phyloP scores from a whole-genome alignment of 192 early-diverging fungal species.

The Phycomyces blakesleeanus region DNA sequence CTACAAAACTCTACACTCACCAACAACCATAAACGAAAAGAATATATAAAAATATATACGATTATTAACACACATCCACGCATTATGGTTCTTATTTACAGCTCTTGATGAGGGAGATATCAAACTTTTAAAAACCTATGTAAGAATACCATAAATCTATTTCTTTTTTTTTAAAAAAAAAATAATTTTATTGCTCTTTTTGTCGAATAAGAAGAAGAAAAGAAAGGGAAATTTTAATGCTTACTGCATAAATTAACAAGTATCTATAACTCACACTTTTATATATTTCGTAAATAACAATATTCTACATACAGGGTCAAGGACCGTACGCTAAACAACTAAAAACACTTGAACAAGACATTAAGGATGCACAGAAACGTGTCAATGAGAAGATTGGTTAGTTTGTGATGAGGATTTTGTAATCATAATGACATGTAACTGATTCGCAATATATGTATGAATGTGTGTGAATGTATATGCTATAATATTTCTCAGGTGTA shows the following conservation, averaged over 20 bases:
- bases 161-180: too few species aligned
- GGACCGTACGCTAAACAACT: slow-evolving; percentile 96
- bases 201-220: too few species aligned
- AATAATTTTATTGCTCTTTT: too few species aligned
- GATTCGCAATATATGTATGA: background rate
- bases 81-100: slow-evolving; percentile 18
- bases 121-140: slow-evolving; percentile 89
- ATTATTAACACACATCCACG: too few species aligned
- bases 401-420: background rate
- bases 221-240: background rate
- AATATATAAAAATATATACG: too few species aligned
- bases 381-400: slow-evolving; percentile 98
- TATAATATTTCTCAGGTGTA: too few species aligned
- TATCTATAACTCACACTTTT: background rate
- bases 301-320: slow-evolving; percentile 66
- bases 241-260: background rate
- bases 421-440: background rate
- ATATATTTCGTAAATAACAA: background rate
- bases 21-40: too few species aligned
- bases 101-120: slow-evolving; percentile 91
- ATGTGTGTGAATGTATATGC: background rate
- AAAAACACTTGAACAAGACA: slow-evolving; percentile 89
- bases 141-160: too few species aligned
- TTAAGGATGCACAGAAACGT: slow-evolving; percentile 96
- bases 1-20: too few species aligned